Base-by-base conservation (phyloP, 495 filamentous ascomycete genomes). In the Aspergillus sparsus region DNA sequence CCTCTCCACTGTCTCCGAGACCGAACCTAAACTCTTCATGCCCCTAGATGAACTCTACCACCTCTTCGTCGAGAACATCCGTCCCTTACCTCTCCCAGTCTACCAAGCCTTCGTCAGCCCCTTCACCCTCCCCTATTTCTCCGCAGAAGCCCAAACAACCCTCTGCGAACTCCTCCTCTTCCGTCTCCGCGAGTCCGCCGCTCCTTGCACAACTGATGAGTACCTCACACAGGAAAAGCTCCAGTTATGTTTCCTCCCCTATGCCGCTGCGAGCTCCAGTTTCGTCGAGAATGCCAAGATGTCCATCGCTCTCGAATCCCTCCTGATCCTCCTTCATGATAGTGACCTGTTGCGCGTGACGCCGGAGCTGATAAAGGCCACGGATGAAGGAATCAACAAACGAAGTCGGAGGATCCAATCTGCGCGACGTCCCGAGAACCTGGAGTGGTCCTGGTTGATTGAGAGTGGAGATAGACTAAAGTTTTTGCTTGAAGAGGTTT, bases 281-380 rank as follows among this genome's bases (percentile, higher is more conserved):
- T 71, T 81, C 0, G 80, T 80, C 6, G 90, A 95, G 50, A 97
- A 97, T 66, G 86, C 89, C 3, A 93, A 92, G 71, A 78, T 97
- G 35, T 88, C 87, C 5, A 72, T 97, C 3, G 67, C 90, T 52
- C 69, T 97, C 0, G 93, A 98, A 71, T 79, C 79, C 0, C 69
- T 95, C 55, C 62, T 93, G 53, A 80, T 86, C 46, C 72, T 88
- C 5, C 66, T 92, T n/a, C 77, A 79, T 1, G 65, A 70, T 0
- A 64, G 66, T 27, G 62, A 70, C 0, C 55, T 72, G 58, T 58
- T 87, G 7, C 66, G 63, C 18, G 73, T 82, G 47, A 82, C 79
- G 13, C 61, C 68, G 0, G 64, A 61, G 5, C 65, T 95, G 21
- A 70, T 77, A 13, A 58, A 64, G 2, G 83, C 86, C 0, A 80